Percentiles rank a stretch among this genome's conserved stretches.
phyloP scores from a whole-genome alignment of 2,329 filamentous ascomycete species.

The Colletotrichum caudatum region DNA sequence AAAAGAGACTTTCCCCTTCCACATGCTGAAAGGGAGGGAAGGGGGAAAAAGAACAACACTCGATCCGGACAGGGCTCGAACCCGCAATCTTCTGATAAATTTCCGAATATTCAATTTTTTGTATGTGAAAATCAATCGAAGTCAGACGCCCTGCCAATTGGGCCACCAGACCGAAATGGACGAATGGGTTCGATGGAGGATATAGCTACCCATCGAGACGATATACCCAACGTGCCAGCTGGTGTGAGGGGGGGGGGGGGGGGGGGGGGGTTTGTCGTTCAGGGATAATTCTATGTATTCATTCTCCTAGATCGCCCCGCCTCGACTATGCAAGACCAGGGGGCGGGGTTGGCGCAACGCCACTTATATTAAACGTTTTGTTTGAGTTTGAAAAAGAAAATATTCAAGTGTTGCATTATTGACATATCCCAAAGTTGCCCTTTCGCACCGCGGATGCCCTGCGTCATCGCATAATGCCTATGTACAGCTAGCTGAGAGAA shows the following conservation, averaged over 20 bases:
- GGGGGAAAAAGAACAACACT: background rate
- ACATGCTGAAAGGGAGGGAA: too few species aligned
- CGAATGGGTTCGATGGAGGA: background rate
- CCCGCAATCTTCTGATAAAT: constrained; percentile 11
- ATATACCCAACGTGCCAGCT: background rate
- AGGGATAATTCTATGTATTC: too few species aligned
- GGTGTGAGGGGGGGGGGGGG: too few species aligned
- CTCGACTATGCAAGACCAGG: too few species aligned
- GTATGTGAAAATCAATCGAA: constrained; percentile 7
- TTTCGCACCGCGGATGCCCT: constrained; percentile 10
- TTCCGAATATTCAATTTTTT: background rate
- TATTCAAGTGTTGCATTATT: constrained; percentile 12
- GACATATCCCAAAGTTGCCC: background rate
- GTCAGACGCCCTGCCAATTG: constrained; percentile 11
- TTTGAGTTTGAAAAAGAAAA: too few species aligned
- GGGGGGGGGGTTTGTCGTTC: too few species aligned
- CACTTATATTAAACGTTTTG: too few species aligned
- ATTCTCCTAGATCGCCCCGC: too few species aligned
- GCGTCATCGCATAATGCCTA: constrained; percentile 4
- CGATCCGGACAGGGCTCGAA: constrained; percentile 10
- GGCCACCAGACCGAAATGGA: constrained; percentile 10
- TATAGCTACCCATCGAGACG: accelerated
- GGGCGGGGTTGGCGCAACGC: too few species aligned
- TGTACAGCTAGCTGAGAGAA: constrained; percentile 2
- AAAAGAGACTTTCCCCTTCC: too few species aligned